These are phyloP conservation scores for Ustilago trichophora DNA, from an alignment of 1,284 basidiomycete genomes.

Conservation along the genomic window DNA sequence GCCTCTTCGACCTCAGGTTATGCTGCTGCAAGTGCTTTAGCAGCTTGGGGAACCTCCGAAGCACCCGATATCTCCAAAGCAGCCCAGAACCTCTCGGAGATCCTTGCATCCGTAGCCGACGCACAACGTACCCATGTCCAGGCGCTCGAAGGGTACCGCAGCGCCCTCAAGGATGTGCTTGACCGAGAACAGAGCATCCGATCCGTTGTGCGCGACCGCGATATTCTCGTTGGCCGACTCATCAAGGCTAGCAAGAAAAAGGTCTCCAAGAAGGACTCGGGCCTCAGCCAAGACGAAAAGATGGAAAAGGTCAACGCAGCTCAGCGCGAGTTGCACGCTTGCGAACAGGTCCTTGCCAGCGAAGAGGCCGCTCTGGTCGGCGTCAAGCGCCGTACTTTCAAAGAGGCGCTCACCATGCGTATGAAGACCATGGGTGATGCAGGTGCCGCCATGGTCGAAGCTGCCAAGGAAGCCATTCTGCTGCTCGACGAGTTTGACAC, in stretches of 20 bases:
- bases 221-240: constrained; percentile 68
- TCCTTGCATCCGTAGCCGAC: constrained; percentile 63
- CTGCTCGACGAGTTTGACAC: constrained; percentile 65
- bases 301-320: constrained; percentile 65
- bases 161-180: constrained; percentile 68
- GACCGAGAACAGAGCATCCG: constrained; percentile 67
- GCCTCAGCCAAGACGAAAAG: constrained; percentile 59
- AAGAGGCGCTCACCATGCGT: constrained; percentile 67
- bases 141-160: constrained; percentile 66
- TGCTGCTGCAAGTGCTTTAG: constrained; percentile 65
- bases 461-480: constrained; percentile 65
- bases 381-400: constrained; percentile 68
- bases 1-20: constrained; percentile 39
- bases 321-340: constrained; percentile 67
- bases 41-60: constrained; percentile 68
- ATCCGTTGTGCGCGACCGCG: constrained; percentile 67
- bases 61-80: constrained; percentile 65
- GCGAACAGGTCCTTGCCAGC: constrained; percentile 66
- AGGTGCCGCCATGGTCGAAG: constrained; percentile 66
- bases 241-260: constrained; percentile 67
- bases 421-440: constrained; percentile 68
- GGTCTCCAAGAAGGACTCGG: constrained; percentile 55
- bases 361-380: constrained; percentile 66
- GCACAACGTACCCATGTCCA: constrained; percentile 66
- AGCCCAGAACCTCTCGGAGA: constrained; percentile 62